Conservation (phyloP, 2,329 filamentous ascomycete species). For the Epichloe sylvatica region DNA sequence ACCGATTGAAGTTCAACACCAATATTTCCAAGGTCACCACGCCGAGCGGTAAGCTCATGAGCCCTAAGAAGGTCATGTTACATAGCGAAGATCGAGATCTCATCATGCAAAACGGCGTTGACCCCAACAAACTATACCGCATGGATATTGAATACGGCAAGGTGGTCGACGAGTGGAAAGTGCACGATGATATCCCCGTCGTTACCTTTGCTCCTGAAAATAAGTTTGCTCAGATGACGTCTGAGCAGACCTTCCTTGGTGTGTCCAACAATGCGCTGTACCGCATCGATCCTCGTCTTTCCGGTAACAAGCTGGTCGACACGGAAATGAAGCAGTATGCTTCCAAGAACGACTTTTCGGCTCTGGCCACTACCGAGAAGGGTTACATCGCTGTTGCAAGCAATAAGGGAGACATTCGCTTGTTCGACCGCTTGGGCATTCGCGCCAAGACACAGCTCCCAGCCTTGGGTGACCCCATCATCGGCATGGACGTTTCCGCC, state of each 20-base stretch:
- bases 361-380: slow-evolving; percentile 86
- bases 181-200: slow-evolving; percentile 91
- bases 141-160: slow-evolving; percentile 99
- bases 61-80: slow-evolving; percentile 92
- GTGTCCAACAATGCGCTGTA: slow-evolving; percentile 87
- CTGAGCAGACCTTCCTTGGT: slow-evolving; percentile 88
- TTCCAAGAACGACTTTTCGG: slow-evolving; percentile 95
- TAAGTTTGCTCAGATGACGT: slow-evolving; percentile 97
- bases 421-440: slow-evolving; percentile 92
- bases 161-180: slow-evolving; percentile 96
- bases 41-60: slow-evolving; percentile 73
- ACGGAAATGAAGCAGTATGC: slow-evolving; percentile 87
- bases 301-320: slow-evolving; percentile 86
- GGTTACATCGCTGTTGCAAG: slow-evolving; percentile 94
- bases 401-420: slow-evolving; percentile 88
- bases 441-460: slow-evolving; percentile 96
- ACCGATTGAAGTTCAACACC: slow-evolving; percentile 88
- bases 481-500: slow-evolving; percentile 87
- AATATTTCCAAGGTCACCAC: slow-evolving; percentile 95
- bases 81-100: slow-evolving; percentile 82
- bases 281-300: slow-evolving; percentile 79
- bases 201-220: slow-evolving; percentile 86
- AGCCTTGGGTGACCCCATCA: slow-evolving; percentile 85
- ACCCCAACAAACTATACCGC: slow-evolving; percentile 83
- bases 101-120: slow-evolving; percentile 68